Base-by-base conservation (phyloP, 441 rosid genomes). In the Erodium chrysanthum region DNA sequence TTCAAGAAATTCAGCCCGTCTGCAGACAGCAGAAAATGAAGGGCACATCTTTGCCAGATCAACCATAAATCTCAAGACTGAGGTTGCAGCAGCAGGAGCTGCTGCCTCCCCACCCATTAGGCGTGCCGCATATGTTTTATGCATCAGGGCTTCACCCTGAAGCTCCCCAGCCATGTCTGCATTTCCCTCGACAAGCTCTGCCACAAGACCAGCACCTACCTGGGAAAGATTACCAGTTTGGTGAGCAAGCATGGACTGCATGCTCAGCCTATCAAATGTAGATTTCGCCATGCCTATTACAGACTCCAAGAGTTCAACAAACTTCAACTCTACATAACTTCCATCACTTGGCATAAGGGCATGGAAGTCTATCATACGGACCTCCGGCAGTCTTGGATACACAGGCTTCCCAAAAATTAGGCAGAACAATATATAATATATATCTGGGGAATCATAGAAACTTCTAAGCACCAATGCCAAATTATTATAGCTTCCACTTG, bases 101-200 rank as follows among this genome's bases (percentile, higher is more conserved):
- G 96, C 89, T 68, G 99, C 98, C 83, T 93, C 98, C 54, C 99
- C 99, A 70, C 97, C 96, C 99, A 92, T 92, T 74, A 96, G 77
- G 66, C 99, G 94, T n/a, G 99, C 98, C 4, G 99, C 99, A 75
- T 96, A 96, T 9, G 99, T 96, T 86, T 96, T 96, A 75, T 96
- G 99, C 99, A 96, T 96, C 77, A 92, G 83, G 79, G 99, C 99
- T 83, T 96, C 99, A 80, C 98, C 99, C 82, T 92, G 99, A 80
- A 96, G 96, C 81, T 91, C 98, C 74, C 96, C 99, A 52, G 89
- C 86, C 90, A 84, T 89, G 81, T 96, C 97, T 62, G 84, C 82
- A 78, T 86, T 81, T 69, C 92, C 98, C 77, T 92, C 97, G 67
- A 92, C 87, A 75, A 96, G 96, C 79, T 96, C 96, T 76, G 97